phyloP scores from a whole-genome alignment of 176 grass and related monocot species.

The Ananas comosus region DNA sequence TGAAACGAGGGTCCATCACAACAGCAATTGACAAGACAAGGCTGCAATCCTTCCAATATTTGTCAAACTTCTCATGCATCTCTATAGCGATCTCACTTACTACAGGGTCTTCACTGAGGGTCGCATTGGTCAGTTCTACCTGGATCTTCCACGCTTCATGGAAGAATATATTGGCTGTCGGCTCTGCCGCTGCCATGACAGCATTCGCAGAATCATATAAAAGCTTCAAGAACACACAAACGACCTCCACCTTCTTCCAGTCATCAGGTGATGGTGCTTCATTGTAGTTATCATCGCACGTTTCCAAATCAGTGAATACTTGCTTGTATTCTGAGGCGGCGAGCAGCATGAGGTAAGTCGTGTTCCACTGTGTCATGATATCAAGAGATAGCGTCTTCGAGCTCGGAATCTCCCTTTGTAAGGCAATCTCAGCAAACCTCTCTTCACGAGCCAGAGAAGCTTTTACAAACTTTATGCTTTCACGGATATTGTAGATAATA shows the following conservation, averaged over 20 bases:
- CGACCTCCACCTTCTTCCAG: conserved; percentile 70
- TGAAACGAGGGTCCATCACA: conserved; percentile 90
- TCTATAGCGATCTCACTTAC: conserved; percentile 56
- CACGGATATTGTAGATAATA: conserved; percentile 76
- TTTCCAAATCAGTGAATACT: conserved; percentile 53
- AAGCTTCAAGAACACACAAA: conserved; percentile 49
- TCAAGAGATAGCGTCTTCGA: conserved; percentile 67
- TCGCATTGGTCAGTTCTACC: conserved; percentile 48
- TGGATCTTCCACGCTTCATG: conserved; percentile 92
- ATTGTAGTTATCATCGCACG: conserved; percentile 79
- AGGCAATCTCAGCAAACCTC: conserved; percentile 66
- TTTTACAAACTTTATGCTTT: conserved; percentile 90
- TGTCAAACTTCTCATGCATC: conserved; percentile 88
- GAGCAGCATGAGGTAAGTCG: conserved; percentile 79
- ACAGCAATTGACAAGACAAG: conserved; percentile 75
- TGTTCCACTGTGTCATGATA: conserved; percentile 83
- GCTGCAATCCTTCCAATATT: conserved; percentile 92
- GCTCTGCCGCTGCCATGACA: conserved; percentile 50
- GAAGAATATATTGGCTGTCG: conserved; percentile 77
- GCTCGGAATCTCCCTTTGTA: conserved; percentile 58
- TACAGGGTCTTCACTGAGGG: conserved; percentile 37
- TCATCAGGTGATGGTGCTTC: conserved; percentile 66
- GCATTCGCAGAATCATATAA: conserved; percentile 69
- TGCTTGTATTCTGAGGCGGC: conserved; percentile 81
- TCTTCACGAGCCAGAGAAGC: conserved; percentile 56